Evolutionary conservation across 1,284 basidiomycete genomes (phyloP), one percentile per base, ranked within the genome.

Genomic region (Caloboletus firmus): DNA sequence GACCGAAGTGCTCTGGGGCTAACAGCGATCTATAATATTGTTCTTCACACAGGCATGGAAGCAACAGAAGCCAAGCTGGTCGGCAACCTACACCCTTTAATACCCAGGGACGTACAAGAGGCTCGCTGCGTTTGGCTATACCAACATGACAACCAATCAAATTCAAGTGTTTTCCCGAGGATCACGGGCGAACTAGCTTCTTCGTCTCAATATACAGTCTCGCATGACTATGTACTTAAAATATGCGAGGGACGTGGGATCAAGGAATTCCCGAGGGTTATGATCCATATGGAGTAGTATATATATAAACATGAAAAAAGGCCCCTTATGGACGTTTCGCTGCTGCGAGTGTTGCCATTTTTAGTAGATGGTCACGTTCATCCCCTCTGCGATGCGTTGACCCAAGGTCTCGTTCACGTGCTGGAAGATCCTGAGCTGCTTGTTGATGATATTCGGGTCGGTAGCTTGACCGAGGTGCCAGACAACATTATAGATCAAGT

Each of bases 371-470:
- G 61, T 63, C 50, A 63, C n/a, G 45, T 64, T 66, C 39, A 64
- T 30, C 22, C 64, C 55, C 31, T 56, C 51, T 6, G 62, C 64
- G 24, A 66, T 58, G n/a, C 28, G 36, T 42, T 56, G 57, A 42
- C 62, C 64, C 26, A 64, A 39, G 4, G 64, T 66, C 36, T 15
- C 41, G 45, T 64, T 62, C 24, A 66, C 64, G 18, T 64, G 60
- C 18, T 52, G 42, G 52, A 64, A 66, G 28, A 66, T 49, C 51
- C 7, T 28, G 34, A 64, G 56, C n/a, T 64, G 54, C 46, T 48
- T 62, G 44, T 45, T 51, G 22, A 57, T 20, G 41, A 64, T 60
- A 6, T 4, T 11, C 52, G 28, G 35, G 39, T 60, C 40, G 5
- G 46, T 58, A 4, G 37, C 60, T 18, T 58, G 57, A 7, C 62